Base-by-base conservation (phyloP, 2,329 filamentous ascomycete species). In the Parastagonospora avenae region DNA sequence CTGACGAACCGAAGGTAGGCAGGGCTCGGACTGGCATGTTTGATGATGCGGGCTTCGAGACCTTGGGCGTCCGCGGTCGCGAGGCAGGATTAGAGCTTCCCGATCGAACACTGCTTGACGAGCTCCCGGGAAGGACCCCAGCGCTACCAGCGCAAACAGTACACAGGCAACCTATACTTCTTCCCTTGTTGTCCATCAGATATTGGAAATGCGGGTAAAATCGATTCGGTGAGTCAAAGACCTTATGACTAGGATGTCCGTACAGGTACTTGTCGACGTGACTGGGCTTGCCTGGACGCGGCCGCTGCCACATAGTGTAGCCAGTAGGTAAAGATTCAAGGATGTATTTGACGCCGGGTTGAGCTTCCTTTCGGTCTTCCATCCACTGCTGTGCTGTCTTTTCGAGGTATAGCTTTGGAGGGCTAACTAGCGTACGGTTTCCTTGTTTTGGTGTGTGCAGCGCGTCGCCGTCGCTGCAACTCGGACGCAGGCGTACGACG, bases 131-230 rank as follows among this genome's bases (percentile, higher is more conserved):
- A 1, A 69, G 52, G 0, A 61, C 12, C 1, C 66, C 66, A 1
- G 56, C 51, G 16, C 45, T 59, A 2, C 61, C 58, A 16, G 57
- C 57, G 46, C 83, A 86, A 7, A 79, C 65, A 1, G 76, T 75
- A 59, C 84, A 87, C 2, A 64, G 54, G 51, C 84, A 86, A 0
- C 74, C 70, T 2, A 72, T 68, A 5, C 63, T 67, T 36, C 68
- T 66, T 0, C 74, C 75, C 2, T 59, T 70, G 43, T 78, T 74
- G 11, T 78, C 75, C 78, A 85, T 84, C 19, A 86, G 63, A 63
- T 79, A 76, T 43, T 77, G 70, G 63, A 87, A 86, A 52, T 87
- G 85, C 0, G 79, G 78, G 42, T 77, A 82, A 57, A 85, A 85
- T 4, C 79, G 71, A 15, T 76, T 76, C 0, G 79, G 76, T 0